These are phyloP conservation scores for Houttuynia cordata DNA, from an alignment of 164 flowering plant genomes.

Conservation along the genomic window DNA sequence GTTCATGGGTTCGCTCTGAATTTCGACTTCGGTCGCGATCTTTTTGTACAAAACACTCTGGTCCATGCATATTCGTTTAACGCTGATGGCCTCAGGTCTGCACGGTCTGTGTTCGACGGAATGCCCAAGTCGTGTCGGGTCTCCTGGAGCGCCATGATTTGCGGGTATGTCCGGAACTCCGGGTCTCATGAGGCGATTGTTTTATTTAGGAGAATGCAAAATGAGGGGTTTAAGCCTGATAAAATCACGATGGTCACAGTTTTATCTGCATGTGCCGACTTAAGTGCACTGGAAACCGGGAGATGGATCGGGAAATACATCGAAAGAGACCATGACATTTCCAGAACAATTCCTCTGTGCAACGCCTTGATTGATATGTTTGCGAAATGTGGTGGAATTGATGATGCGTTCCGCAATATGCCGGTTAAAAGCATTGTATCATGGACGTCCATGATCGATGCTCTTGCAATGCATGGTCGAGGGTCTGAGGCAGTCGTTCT, in stretches of 20 bases:
- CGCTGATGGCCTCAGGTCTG: conserved; percentile 4
- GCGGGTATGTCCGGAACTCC: conserved; percentile 9
- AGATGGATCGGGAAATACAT: conserved; percentile 12
- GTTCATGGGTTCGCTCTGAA: conserved; percentile 11
- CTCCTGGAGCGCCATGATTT: conserved; percentile 14
- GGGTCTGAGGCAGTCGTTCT: conserved; percentile 7
- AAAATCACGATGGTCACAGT: conserved; percentile 9
- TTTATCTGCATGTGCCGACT: conserved; percentile 11
- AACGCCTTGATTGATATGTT: conserved; percentile 14
- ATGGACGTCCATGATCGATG: conserved; percentile 12
- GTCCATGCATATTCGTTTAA: conserved; percentile 8
- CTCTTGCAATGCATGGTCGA: conserved; percentile 10
- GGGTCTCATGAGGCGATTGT: conserved; percentile 6
- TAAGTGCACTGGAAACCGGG: conserved; percentile 10
- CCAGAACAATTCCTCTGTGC: too few relatives aligned
- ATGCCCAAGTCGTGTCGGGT: conserved; percentile 10
- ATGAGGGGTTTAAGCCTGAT: conserved; percentile 6
- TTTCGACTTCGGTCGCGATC: conserved; percentile 7
- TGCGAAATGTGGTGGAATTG: conserved; percentile 12
- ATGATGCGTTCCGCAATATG: conserved; percentile 13
- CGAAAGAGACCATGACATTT: conserved; percentile 5
- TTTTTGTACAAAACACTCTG: conserved; percentile 12
- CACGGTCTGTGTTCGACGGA: conserved; percentile 11
- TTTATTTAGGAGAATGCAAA: conserved; percentile 12
- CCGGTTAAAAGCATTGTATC: conserved; percentile 9